Evolutionary conservation across 1,284 basidiomycete genomes (phyloP).

Genomic region (Ustilago crameri): DNA sequence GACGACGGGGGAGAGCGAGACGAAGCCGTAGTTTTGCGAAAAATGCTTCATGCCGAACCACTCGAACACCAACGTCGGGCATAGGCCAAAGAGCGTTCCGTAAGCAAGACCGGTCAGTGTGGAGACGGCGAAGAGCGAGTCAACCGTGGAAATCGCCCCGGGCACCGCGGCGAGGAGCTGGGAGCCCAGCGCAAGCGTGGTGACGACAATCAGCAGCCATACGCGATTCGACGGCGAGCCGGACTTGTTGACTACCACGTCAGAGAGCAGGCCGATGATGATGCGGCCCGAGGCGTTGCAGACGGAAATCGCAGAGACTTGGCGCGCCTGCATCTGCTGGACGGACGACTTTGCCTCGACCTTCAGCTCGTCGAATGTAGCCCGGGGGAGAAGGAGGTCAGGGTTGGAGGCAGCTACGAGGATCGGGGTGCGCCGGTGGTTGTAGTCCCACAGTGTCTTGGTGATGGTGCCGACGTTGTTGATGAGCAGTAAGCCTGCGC

Average conservation of each 20-base stretch:
- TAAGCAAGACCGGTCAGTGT: constrained; percentile 79
- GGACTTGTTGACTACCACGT: constrained; percentile 68
- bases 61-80: constrained; percentile 81
- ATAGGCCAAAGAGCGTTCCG: constrained; percentile 80
- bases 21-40: constrained; percentile 86
- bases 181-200: constrained; percentile 52
- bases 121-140: constrained; percentile 80
- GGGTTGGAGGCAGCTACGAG: constrained; percentile 23
- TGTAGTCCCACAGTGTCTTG: constrained; percentile 80
- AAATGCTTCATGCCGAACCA: constrained; percentile 88
- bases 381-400: constrained; percentile 2
- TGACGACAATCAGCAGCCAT: constrained; percentile 59
- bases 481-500: constrained; percentile 91
- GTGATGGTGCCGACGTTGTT: constrained; percentile 95
- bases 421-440: constrained; percentile 67
- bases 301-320: constrained; percentile 82
- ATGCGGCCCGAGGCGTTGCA: constrained; percentile 86
- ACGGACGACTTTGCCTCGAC: constrained; percentile 77
- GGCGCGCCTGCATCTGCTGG: constrained; percentile 78
- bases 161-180: constrained; percentile 63
- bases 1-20: constrained; percentile 79
- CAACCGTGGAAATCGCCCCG: constrained; percentile 73
- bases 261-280: constrained; percentile 81
- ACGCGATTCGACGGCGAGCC: constrained; percentile 47
- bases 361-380: constrained; percentile 19